These are phyloP conservation scores for Aspergillus flavus DNA, from an alignment of 2,329 filamentous ascomycete genomes.

Conservation along the genomic window DNA sequence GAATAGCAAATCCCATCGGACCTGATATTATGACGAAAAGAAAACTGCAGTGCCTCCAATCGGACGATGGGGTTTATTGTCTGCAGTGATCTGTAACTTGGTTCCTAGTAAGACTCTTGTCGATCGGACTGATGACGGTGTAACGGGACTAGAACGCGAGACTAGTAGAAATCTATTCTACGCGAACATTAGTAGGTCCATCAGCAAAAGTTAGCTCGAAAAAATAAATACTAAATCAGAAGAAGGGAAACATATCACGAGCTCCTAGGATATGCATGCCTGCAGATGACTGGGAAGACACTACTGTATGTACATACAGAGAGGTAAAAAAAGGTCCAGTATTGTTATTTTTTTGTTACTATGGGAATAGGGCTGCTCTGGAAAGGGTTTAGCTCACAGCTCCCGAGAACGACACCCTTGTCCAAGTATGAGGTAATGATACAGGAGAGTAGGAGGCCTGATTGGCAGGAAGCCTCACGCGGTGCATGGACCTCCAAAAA, in stretches of 20 bases:
- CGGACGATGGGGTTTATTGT: not conserved
- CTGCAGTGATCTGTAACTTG: not conserved
- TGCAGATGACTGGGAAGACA: not conserved
- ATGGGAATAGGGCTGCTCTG: constrained; percentile 3
- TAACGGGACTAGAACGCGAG: not conserved
- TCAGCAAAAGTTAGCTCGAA: not conserved
- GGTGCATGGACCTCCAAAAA: not conserved
- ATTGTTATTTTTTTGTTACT: constrained; percentile 3
- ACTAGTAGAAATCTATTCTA: not conserved
- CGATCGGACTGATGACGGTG: not conserved
- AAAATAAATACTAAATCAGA: not conserved
- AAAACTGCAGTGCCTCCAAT: not conserved
- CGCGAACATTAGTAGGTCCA: not conserved
- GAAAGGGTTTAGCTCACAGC: not conserved
- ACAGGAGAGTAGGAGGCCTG: not conserved
- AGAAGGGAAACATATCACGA: not conserved
- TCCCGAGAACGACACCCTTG: not conserved
- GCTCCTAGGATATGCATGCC: not conserved
- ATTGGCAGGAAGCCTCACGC: not conserved
- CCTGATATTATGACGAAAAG: not conserved
- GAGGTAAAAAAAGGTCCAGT: not conserved
- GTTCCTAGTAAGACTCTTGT: not conserved
- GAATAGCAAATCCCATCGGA: not conserved
- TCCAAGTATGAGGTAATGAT: constrained; percentile 6
- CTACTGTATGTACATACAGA: not conserved